A percentile compares a stretch with the other conserved stretches of the same genome.
Conservation (phyloP, 345 rosid genomes). For the Syzygium grande region DNA sequence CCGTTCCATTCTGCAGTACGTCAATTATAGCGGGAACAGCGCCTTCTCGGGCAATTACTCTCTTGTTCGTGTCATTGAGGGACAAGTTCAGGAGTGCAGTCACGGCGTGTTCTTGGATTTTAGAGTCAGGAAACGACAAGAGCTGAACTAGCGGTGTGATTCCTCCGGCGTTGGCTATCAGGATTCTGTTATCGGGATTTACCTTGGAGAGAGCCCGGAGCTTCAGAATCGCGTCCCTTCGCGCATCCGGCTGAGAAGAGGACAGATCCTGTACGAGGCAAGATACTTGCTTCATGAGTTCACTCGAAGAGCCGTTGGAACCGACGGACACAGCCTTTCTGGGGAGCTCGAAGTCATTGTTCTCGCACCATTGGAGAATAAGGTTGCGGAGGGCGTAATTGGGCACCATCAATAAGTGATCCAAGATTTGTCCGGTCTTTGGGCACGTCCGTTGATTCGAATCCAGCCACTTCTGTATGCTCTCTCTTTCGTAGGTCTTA, state of each 20-base stretch:
- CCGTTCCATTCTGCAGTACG: constrained; percentile 38
- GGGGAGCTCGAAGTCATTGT: constrained; percentile 36
- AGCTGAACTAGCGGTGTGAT: constrained; percentile 38
- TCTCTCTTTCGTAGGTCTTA: constrained; percentile 55
- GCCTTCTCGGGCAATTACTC: constrained; percentile 44
- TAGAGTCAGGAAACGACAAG: constrained; percentile 31
- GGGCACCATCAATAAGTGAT: constrained; percentile 40
- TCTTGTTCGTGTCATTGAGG: constrained; percentile 47
- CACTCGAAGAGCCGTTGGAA: constrained; percentile 13
- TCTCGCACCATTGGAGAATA: constrained; percentile 53
- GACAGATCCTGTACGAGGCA: constrained; percentile 28
- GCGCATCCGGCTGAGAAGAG: constrained; percentile 11
- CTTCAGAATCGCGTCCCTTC: constrained; percentile 28
- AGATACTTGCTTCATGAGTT: constrained; percentile 29
- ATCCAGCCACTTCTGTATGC: constrained; percentile 51
- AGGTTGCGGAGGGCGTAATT: constrained; percentile 52
- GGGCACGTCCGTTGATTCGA: constrained; percentile 52
- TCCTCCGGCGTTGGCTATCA: constrained; percentile 45
- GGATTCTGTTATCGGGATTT: constrained; percentile 45
- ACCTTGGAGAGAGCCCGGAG: constrained; percentile 54
- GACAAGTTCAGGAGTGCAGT: constrained; percentile 61
- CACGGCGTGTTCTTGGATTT: constrained; percentile 54
- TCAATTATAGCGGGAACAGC: constrained; percentile 45
- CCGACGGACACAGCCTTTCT: constrained; percentile 18
- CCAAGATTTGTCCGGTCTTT: constrained; percentile 45